phyloP scores from a whole-genome alignment of 148 eudicot genomes.

The Pouteria glomerata region DNA sequence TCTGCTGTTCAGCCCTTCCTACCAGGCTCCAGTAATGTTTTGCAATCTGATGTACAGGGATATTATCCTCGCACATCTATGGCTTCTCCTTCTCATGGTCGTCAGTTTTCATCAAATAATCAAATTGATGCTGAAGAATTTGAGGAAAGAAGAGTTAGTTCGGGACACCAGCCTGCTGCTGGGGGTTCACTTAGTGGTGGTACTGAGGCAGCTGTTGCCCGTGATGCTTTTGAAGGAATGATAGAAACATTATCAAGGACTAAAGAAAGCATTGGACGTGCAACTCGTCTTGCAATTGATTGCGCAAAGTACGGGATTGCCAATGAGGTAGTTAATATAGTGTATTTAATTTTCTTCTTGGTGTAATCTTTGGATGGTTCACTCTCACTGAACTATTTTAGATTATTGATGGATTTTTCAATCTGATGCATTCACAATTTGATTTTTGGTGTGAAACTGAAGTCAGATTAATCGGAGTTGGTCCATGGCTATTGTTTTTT shows the following conservation, averaged over 20 bases:
- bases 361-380: background rate
- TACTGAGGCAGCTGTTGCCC: constrained; percentile 97
- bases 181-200: constrained; percentile 77
- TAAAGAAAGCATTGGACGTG: constrained; percentile 98
- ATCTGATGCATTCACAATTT: background rate
- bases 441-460: too few relatives aligned
- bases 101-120: constrained; percentile 24
- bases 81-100: constrained; percentile 45
- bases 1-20: constrained; percentile 31
- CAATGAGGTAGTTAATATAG: constrained; percentile 65
- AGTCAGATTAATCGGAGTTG: too few relatives aligned
- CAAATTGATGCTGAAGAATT: constrained; percentile 44
- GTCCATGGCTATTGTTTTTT: too few relatives aligned
- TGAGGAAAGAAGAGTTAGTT: constrained; percentile 56
- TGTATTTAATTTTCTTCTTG: background rate
- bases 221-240: constrained; percentile 99
- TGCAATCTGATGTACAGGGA: constrained; percentile 36
- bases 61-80: constrained; percentile 26
- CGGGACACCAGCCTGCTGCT: constrained; percentile 46
- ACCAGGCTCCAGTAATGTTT: constrained; percentile 32
- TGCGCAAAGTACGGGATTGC: constrained; percentile 98
- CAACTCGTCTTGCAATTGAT: constrained; percentile 95
- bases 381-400: background rate
- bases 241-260: constrained; percentile 97
- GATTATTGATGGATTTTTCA: background rate